Conservation (phyloP, 495 filamentous ascomycete species). For the Thozetella sp. region DNA sequence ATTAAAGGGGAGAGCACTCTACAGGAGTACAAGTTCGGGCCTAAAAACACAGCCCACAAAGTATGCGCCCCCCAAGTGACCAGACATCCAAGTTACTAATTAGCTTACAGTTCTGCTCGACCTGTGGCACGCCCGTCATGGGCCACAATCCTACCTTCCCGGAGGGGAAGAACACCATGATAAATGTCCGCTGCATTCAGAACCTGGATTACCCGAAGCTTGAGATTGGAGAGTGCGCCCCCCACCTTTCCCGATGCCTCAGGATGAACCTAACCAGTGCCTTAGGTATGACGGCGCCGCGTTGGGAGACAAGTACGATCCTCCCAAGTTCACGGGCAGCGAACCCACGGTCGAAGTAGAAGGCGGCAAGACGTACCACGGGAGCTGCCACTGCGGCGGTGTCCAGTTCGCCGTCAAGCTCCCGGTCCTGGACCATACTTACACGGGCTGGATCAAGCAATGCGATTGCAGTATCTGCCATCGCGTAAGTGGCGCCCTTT, state of each 20-base stretch:
- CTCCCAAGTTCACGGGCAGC: slow-evolving; percentile 33
- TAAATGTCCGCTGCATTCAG: slow-evolving; percentile 35
- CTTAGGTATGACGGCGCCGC: slow-evolving; percentile 36
- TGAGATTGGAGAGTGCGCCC: slow-evolving; percentile 21
- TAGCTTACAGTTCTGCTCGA: slow-evolving; percentile 38
- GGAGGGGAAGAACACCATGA: slow-evolving; percentile 1
- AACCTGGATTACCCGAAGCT: slow-evolving; percentile 34
- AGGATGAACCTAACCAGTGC: background rate
- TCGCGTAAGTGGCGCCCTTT: slow-evolving; percentile 26
- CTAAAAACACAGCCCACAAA: slow-evolving; percentile 29
- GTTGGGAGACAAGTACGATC: slow-evolving; percentile 23
- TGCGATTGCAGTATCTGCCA: slow-evolving; percentile 48
- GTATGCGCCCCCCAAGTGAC: slow-evolving; percentile 12
- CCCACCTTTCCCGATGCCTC: background rate
- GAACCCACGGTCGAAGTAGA: slow-evolving; percentile 36
- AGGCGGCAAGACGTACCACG: slow-evolving; percentile 40
- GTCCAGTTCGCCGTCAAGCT: slow-evolving; percentile 39
- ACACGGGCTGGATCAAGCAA: slow-evolving; percentile 21
- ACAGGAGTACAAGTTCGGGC: slow-evolving; percentile 34
- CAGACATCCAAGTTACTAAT: slow-evolving; percentile 6
- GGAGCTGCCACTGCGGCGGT: slow-evolving; percentile 55
- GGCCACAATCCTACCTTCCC: slow-evolving; percentile 3
- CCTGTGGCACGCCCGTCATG: slow-evolving; percentile 35
- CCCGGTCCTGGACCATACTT: slow-evolving; percentile 28
- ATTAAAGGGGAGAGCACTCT: slow-evolving; percentile 39